Evolutionary conservation across 1,284 basidiomycete genomes (phyloP), one percentile per base, ranked within the genome.

Genomic region (Cutaneotrichosporon cyanovorans): DNA sequence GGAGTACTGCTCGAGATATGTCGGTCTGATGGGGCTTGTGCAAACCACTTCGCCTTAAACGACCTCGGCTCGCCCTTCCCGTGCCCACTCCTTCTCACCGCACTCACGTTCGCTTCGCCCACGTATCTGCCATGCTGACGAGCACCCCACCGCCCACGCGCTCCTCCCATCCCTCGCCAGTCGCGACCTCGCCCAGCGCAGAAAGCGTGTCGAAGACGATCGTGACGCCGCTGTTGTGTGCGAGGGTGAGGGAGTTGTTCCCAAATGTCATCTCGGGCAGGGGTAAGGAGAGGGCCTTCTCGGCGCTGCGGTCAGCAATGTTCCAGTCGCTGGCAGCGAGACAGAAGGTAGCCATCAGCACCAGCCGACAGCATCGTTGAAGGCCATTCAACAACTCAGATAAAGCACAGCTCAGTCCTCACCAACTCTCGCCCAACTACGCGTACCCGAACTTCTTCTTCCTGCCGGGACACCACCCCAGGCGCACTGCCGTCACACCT

Each of bases 261-360:
- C 91, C 91, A 63, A 97, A 98, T 0, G 87, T 91, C 89, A 98
- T 98, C 67, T 99, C 93, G 2, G 95, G 95, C 1, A 93, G 71
- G 0, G 92, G 87, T 23, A 98, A 78, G 18, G 35, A 34, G 59
- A 95, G 82, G 42, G 78, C 78, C 55, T 86, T 81, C 30, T 77
- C 72, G 1, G 87, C 82, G 56, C 83, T 90, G 45, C 10, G 5
- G 45, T 51, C 15, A 46, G 49, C n/a, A 7, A 15, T 40, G 18
- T n/a, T n/a, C n/a, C n/a, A n/a, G n/a, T n/a, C n/a, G n/a, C n/a
- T n/a, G n/a, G n/a, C n/a, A n/a, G n/a, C n/a, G n/a, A n/a, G n/a
- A n/a, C n/a, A n/a, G n/a, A n/a, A n/a, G n/a, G n/a, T n/a, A n/a
- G n/a, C n/a, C n/a, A n/a, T n/a, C n/a, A n/a, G n/a, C n/a, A n/a